Percentiles rank a stretch among this genome's conserved stretches.
Evolutionary conservation across 129 eudicot species (phyloP).

Genomic region (Flaveria brownii): DNA sequence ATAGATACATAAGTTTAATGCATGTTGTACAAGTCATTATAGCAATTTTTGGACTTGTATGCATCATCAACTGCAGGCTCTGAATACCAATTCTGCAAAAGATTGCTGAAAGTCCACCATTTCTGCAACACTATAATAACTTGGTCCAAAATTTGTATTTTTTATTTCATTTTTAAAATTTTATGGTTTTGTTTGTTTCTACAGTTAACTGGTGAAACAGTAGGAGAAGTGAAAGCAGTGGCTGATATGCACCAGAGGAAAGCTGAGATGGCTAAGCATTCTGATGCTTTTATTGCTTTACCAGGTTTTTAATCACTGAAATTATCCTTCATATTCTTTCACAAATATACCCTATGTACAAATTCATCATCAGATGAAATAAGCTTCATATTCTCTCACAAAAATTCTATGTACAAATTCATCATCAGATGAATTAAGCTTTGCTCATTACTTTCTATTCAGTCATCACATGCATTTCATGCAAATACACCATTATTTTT

Average conservation of each 20-base stretch:
- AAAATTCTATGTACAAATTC: slow-evolving; percentile 12
- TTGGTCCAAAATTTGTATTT: not conserved
- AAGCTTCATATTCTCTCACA: not conserved
- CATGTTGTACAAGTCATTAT: slow-evolving; percentile 27
- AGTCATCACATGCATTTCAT: slow-evolving; percentile 3
- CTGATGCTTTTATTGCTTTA: slow-evolving; percentile 99
- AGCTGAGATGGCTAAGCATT: slow-evolving; percentile 98
- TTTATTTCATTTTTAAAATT: not conserved
- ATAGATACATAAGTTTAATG: slow-evolving; percentile 19
- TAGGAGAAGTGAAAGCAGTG: slow-evolving; percentile 99
- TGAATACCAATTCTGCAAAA: slow-evolving; percentile 29
- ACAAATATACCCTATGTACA: slow-evolving; percentile 18
- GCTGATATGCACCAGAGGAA: slow-evolving; percentile 99
- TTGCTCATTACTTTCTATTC: not conserved
- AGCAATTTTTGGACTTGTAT: slow-evolving; percentile 24
- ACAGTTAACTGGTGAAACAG: slow-evolving; percentile 98
- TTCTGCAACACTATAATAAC: slow-evolving; percentile 27
- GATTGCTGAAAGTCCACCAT: slow-evolving; percentile 41
- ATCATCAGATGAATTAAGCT: slow-evolving; percentile 14
- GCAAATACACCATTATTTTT: not conserved
- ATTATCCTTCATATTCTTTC: slow-evolving; percentile 23
- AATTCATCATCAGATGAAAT: slow-evolving; percentile 16
- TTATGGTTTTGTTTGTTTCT: slow-evolving; percentile 25
- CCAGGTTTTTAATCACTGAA: slow-evolving; percentile 63
- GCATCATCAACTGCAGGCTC: slow-evolving; percentile 19